Evolutionary conservation across 108 stramenopile genomes (phyloP), one percentile per base, ranked within the genome.

Genomic region (Ochromonas danica): DNA sequence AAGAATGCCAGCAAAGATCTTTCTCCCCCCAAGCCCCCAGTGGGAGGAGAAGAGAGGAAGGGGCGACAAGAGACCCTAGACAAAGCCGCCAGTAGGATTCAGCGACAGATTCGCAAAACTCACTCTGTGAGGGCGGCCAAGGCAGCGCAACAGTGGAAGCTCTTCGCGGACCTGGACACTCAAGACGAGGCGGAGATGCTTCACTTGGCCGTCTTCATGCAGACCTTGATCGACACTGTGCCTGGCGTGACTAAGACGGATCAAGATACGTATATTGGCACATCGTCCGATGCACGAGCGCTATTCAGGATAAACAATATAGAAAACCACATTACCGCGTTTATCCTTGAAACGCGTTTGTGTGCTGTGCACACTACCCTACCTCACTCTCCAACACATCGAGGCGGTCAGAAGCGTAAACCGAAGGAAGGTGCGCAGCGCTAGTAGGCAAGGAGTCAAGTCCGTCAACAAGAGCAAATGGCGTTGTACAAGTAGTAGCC

Each of bases 151-250:
- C 79, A 79, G 62, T 79, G 79, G 79, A 65, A 74, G 42, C 38
- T 81, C 1, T 81, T 81, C 40, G 70, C 57, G 2, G 80, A 81
- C 3, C 27, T 81, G 71, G 80, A 81, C 80, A 81, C 27, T 0
- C 30, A 81, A 81, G 80, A 75, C 36, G 80, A 81, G 30, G 80
- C 80, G 35, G 80, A 81, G 22, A 75, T 81, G 71, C 57, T 81
- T 0, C 51, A 71, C 41, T 70, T 81, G 1, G 70, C 80, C 31
- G 38, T 35, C 6, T 81, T 81, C 42, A 42, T 81, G 0, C 80
- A 81, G 41, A 81, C 42, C 30, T 74, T 81, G 57, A 39, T 71
- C 25, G 70, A 71, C 0, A 61, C 36, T 39, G 67, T 75, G 40
- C 80, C 71, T 17, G 71, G 80, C 17, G 38, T 3, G 0, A 10